These are phyloP conservation scores for Eucalyptus marginata DNA, from an alignment of 345 rosid species.

Conservation along the genomic window DNA sequence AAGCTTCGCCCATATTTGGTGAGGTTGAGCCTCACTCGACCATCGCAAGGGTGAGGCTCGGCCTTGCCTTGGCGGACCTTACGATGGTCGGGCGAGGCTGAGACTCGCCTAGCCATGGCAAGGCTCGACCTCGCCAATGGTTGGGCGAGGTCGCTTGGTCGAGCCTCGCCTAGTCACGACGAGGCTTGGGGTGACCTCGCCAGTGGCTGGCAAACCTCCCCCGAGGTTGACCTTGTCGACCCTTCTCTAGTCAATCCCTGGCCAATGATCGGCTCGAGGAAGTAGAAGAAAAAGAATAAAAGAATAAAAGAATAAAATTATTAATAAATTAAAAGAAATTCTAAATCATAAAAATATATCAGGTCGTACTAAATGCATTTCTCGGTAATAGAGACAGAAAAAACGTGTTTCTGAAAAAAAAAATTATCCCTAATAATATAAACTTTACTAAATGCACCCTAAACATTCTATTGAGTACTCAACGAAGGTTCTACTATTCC, in stretches of 20 bases:
- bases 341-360: too few species aligned
- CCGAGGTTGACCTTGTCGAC: fast-evolving
- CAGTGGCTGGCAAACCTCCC: fast-evolving
- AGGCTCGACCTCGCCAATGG: fast-evolving
- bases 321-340: too few species aligned
- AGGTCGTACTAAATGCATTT: fast-evolving
- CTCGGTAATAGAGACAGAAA: fast-evolving
- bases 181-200: too few species aligned
- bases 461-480: fast-evolving
- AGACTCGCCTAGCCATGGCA: fast-evolving
- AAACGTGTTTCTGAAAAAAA: too few species aligned
- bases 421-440: fast-evolving
- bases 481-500: neutral
- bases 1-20: too few species aligned
- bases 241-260: fast-evolving
- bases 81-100: fast-evolving
- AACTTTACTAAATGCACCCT: fast-evolving
- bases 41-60: too few species aligned
- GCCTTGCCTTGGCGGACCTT: fast-evolving
- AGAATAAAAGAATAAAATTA: too few species aligned
- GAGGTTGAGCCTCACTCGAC: too few species aligned
- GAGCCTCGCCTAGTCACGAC: fast-evolving
- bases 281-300: too few species aligned
- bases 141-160: fast-evolving
- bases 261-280: fast-evolving